Base-by-base conservation (phyloP, 2,329 filamentous ascomycete species). In the Parastagonospora nodorum region DNA sequence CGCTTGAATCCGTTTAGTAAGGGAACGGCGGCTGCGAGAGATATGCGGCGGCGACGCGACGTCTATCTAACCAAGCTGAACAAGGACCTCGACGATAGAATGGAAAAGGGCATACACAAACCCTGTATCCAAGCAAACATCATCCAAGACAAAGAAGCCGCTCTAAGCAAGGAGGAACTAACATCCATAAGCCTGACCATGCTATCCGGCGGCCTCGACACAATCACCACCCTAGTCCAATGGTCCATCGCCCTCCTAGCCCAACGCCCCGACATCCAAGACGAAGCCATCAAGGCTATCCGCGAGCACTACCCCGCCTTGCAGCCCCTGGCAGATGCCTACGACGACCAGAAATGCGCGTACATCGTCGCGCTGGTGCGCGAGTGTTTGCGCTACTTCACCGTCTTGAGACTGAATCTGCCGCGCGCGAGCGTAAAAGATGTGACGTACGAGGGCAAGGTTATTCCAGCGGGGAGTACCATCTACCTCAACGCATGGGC, bases 101-200 rank as follows among this genome's bases (percentile, higher is more conserved):
- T 88, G 74, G 79, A 78, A 42, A 82, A 82, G 38, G 84, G 84
- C 0, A 84, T 76, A 0, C 79, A 87, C 63, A 80, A 81, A 57
- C 84, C 85, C 0, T 88, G 86, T 62, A 88, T 88, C 37, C 85
- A 88, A 53, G 84, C 84, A 4, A 88, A 87, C 53, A 80, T 88
- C 29, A 86, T 88, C 51, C 73, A 82, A 40, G 85, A 88, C 57
- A 80, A 83, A 57, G 85, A 88, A 32, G 81, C 84, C 0, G 84
- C 82, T 54, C 72, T 88, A 12, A 86, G 82, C 69, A 78, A 79
- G 33, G 84, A 82, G 42, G 86, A 88, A 57, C 76, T 88, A 31
- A 86, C 80, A 0, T 85, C 82, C 0, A 88, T 88, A 59, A 86
- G 83, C 54, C 69, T 88, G 53, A 88, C 85, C 1, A 88, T 89